phyloP scores from a whole-genome alignment of 495 filamentous ascomycete species.

The Extremus antarcticus region DNA sequence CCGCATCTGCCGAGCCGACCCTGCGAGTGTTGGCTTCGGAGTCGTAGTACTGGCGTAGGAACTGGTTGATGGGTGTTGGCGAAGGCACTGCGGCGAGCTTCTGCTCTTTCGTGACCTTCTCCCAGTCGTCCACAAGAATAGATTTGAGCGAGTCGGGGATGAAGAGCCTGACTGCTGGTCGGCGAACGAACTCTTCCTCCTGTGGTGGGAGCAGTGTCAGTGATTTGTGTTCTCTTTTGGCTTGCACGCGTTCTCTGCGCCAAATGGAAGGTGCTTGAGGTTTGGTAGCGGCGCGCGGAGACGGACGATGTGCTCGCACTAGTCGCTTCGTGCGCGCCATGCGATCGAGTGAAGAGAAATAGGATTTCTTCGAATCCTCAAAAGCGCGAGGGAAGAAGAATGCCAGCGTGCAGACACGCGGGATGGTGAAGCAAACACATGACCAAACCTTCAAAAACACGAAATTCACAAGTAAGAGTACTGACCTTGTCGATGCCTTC shows the following conservation, averaged over 20 bases:
- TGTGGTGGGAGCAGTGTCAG: conserved; percentile 28
- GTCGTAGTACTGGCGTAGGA: conserved; percentile 66
- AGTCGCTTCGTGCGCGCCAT: background rate
- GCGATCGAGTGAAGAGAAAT: too few species aligned
- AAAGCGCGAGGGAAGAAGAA: too few species aligned
- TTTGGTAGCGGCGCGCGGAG: background rate
- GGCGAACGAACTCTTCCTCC: conserved; percentile 74
- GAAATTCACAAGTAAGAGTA: conserved; percentile 17
- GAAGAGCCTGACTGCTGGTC: conserved; percentile 70
- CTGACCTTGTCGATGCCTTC: conserved; percentile 72
- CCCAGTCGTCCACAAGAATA: conserved; percentile 94
- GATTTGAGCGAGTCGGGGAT: conserved; percentile 80
- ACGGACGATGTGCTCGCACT: background rate
- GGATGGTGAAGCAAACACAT: background rate
- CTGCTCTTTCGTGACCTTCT: conserved; percentile 90
- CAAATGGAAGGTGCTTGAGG: background rate
- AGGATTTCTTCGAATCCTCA: too few species aligned
- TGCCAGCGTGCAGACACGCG: background rate
- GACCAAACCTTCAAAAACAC: conserved; percentile 8
- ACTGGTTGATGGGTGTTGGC: conserved; percentile 58
- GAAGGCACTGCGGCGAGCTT: conserved; percentile 76
- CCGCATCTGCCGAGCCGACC: conserved; percentile 53
- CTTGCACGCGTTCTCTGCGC: background rate
- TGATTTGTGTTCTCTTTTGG: background rate
- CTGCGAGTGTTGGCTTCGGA: conserved; percentile 57